Evolutionary conservation across 176 grass and related monocot genomes (phyloP), one percentile per base, ranked within the genome.

Genomic region (Phragmites australis): DNA sequence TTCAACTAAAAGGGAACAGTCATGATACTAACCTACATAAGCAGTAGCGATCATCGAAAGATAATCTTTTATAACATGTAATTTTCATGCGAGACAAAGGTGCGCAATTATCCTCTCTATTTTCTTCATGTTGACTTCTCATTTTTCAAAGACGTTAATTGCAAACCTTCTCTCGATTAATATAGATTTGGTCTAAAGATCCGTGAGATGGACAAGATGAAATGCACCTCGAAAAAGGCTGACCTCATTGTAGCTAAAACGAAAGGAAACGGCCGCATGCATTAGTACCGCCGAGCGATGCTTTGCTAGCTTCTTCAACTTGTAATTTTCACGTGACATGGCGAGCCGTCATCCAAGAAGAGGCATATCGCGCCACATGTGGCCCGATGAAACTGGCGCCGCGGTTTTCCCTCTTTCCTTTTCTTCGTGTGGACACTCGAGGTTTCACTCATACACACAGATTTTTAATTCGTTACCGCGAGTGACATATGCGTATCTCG

Each of bases 231-330:
- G 50, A 14, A 14, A 22, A 21, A 22, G 48, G 30, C 48, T 53
- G 76, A 79, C 76, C 34, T 48, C 21, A 12, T 65, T 45, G 13
- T 26, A 48, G 39, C 39, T 65, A 65, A 41, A 65, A 40, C 62
- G 15, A n/a, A 21, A 65, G 18, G 61, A 65, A 39, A 39, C 8
- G 31, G 61, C 40, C 8, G 32, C 31, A 39, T 37, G 17, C 8
- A 37, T 19, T 5, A 37, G 34, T 37, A 37, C 34, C 34, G 34
- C 3, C 34, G 34, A 37, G 34, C 34, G 60, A 47, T 31, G 44
- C 26, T 16, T 6, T 7, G 13, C 19, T 37, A 34, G 26, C 41
- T 74, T 8, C 25, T 64, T 78, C 7, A 58, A 47, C 13, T 16
- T 56, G 9, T 46, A 57, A 15, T 48, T 67, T 61, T 48, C 69